phyloP scores from a whole-genome alignment of 805 yeast species.

The Millerozyma acaciae region DNA sequence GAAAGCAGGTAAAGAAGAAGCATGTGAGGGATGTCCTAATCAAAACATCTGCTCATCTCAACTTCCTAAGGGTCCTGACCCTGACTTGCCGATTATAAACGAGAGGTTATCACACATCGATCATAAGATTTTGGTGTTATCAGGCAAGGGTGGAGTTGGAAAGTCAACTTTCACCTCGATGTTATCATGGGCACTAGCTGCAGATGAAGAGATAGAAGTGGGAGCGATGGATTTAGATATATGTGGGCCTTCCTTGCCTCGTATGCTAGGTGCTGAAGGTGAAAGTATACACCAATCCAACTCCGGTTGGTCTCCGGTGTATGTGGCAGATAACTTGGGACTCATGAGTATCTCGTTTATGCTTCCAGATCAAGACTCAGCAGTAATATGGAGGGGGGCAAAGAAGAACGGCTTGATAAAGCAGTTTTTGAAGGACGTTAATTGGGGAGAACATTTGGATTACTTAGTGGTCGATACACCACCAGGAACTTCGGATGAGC shows the following conservation, averaged over 20 bases:
- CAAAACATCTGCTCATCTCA: constrained; percentile 81
- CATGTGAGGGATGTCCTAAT: constrained; percentile 94
- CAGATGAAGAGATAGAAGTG: constrained; percentile 71
- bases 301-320: constrained; percentile 95
- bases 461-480: constrained; percentile 93
- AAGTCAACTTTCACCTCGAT: constrained; percentile 93
- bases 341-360: constrained; percentile 93
- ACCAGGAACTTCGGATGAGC: constrained; percentile 98
- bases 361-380: constrained; percentile 90
- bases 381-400: constrained; percentile 96
- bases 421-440: constrained; percentile 89
- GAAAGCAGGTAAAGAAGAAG: constrained; percentile 87
- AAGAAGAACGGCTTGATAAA: constrained; percentile 91
- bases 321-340: constrained; percentile 91
- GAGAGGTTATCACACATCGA: constrained; percentile 58
- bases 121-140: constrained; percentile 76
- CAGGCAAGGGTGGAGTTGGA: constrained; percentile 96
- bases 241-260: constrained; percentile 95
- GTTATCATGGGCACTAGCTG: constrained; percentile 95
- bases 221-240: constrained; percentile 98
- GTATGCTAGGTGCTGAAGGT: constrained; percentile 87
- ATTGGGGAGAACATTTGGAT: constrained; percentile 83
- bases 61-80: constrained; percentile 91
- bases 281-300: constrained; percentile 86
- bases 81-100: constrained; percentile 76